Base-by-base conservation (phyloP, 1,284 basidiomycete species). In the Farysia itapuensis region DNA sequence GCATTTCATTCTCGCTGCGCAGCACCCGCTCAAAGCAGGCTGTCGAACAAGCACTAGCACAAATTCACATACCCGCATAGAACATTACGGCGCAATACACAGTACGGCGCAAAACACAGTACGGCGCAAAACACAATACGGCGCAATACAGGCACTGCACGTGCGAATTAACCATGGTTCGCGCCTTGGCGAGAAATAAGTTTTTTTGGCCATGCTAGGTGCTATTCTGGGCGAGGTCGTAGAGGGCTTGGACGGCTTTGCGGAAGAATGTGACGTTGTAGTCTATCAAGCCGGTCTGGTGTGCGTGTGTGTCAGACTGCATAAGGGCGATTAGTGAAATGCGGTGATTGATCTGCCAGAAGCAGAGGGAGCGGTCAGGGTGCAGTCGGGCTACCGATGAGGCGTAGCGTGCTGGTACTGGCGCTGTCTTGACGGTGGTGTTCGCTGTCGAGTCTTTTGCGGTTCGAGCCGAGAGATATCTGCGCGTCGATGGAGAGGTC, bases 211-310 rank as follows among this genome's bases (percentile, higher is more conserved):
- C n/a, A n/a, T n/a, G n/a, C n/a, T n/a, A 56, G 11, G 41, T 61
- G 43, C 60, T 58, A 5, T 40, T 39, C 41, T 64, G 49, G 1
- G 66, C 68, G n/a, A 70, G 25, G 21, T 20, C 39, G 32, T 50
- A 56, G 43, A 81, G 78, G 30, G 78, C 66, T 36, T 79, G 72
- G 1, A 82, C 77, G 4, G 81, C 81, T 19, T 80, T 77, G 11
- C 81, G 76, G 77, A 96, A 87, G 77, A 88, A 90, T 16, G 90
- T 86, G 5, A 96, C 85, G 69, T 97, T 97, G 78, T 90, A 94
- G 76, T 96, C 92, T 32, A 96, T 83, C 53, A 93, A 80, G 14
- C 89, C 90, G 18, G 88, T 81, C 52, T 87, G 82, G 43, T 83
- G 82, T 43, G 90, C 86, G 72, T 86, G 91, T 14, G 89, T 85